Conservation (phyloP, 768 basidiomycete genomes). For the Boletus edulis region DNA sequence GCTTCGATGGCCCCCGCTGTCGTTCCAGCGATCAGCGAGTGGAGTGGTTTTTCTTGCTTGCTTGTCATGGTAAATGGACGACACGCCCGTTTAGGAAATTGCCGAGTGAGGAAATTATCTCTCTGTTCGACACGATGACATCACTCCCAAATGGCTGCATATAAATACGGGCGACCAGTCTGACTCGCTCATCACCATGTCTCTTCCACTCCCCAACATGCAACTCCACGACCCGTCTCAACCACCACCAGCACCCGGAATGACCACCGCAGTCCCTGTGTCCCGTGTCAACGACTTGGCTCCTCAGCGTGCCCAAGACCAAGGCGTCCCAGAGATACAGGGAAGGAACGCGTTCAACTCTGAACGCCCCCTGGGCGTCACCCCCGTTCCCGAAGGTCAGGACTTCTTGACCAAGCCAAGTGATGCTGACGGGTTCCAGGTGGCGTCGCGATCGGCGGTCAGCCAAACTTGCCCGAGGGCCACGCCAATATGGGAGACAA, state of each 20-base stretch:
- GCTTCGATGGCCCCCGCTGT: conserved; percentile 93
- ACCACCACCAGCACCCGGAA: conserved; percentile 39
- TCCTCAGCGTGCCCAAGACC: background rate
- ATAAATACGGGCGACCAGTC: conserved; percentile 15
- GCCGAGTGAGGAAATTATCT: background rate
- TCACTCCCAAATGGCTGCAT: conserved; percentile 2
- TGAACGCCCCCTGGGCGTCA: conserved; percentile 37
- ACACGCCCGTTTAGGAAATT: conserved; percentile 3
- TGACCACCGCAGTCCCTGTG: background rate
- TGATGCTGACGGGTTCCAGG: conserved; percentile 9
- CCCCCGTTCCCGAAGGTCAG: conserved; percentile 35
- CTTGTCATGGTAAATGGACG: conserved; percentile 37
- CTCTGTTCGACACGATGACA: conserved; percentile 2
- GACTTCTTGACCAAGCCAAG: too few species aligned
- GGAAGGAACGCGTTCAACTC: conserved; percentile 28
- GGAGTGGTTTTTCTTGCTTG: conserved; percentile 77
- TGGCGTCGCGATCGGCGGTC: conserved; percentile 27
- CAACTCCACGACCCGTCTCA: conserved; percentile 49
- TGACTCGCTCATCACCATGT: conserved; percentile 6
- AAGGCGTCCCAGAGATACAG: background rate
- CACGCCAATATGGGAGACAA: conserved; percentile 50
- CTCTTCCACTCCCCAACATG: conserved; percentile 30
- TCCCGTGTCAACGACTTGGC: background rate
- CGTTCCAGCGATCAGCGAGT: conserved; percentile 87
- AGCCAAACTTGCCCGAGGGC: conserved; percentile 26